Base-by-base conservation (phyloP, 148 eudicot species). In the Fagopyrum tataricum region DNA sequence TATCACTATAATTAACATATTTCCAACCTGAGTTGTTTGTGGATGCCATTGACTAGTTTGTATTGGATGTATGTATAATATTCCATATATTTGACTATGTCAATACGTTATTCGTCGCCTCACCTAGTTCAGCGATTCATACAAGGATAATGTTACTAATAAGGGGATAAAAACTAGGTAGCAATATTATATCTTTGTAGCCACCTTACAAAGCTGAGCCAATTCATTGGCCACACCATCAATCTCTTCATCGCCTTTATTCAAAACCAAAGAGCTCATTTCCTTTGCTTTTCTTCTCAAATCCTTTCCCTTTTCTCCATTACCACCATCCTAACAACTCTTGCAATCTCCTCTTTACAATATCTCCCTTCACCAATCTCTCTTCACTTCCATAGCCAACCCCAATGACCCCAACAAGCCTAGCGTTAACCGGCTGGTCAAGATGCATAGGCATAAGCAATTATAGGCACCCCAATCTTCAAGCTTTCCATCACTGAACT, bases 401-500 rank as follows among this genome's bases (percentile, higher is more conserved):
- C 67, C 76, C 0, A 59, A 26, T 7, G 76, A 18, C n/a, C 37
- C 76, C 42, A n/a, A 73, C 40, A 20, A 73, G 69, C 52, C 76
- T 56, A 21, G 76, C 67, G 44, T 73, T 73, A 17, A 73, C 40
- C 37, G 69, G 76, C 39, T 73, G 76, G 76, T 73, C 69, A 40
- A 73, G 46, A 14, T 73, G 76, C 51, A 73, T 73, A 13, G 69
- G 76, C 76, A 73, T 73, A 39, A n/a, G 74, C 76, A 7, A 73
- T 59, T 42, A 73, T 58, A n/a, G 76, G 76, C n/a, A 73, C 52
- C 49, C 76, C 76, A 11, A 73, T 68, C 17, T 58, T 59, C 69
- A 73, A 52, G 52, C 76, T 58, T 24, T 73, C 69, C 69, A 73
- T 42, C 44, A 56, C 15, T 56, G 76, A 73, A 44, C 69, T 73